Percentiles rank a stretch among this genome's conserved stretches.
phyloP scores from a whole-genome alignment of 371 early-diverging fungal species.

The Dinochytrium kinnereticum region DNA sequence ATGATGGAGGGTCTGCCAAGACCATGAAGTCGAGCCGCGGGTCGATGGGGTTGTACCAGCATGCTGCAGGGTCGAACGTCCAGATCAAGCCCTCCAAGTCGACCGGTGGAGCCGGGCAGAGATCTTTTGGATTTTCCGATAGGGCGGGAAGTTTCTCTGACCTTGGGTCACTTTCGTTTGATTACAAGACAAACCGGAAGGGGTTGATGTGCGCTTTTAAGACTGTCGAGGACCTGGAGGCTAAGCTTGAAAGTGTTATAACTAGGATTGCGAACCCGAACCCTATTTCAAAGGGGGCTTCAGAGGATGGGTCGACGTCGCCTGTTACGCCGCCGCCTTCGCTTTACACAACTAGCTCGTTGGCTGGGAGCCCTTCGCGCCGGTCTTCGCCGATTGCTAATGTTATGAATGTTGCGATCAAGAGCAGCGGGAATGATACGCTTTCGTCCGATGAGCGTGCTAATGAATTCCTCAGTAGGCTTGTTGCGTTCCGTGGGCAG shows the following conservation, averaged over 20 bases:
- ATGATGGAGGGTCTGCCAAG: not conserved
- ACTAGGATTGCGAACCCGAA: slow-evolving; percentile 55
- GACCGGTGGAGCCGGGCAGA: not conserved
- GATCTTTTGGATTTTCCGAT: not conserved
- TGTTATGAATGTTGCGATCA: slow-evolving; percentile 82
- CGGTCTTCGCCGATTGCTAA: slow-evolving; percentile 52
- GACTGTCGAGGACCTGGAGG: slow-evolving; percentile 53
- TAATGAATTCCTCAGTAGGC: slow-evolving; percentile 33
- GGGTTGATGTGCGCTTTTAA: slow-evolving; percentile 66
- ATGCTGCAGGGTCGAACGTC: not conserved
- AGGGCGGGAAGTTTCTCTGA: slow-evolving; percentile 39
- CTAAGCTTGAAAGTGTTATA: slow-evolving; percentile 53
- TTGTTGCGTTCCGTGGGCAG: slow-evolving; percentile 44
- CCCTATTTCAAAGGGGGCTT: not conserved
- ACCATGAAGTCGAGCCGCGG: not conserved
- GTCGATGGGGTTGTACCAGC: not conserved
- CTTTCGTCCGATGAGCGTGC: slow-evolving; percentile 65
- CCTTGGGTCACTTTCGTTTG: slow-evolving; percentile 28
- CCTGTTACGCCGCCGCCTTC: not conserved
- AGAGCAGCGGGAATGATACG: slow-evolving; percentile 63
- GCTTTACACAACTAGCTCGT: not conserved
- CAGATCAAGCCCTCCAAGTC: not conserved
- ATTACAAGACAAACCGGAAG: slow-evolving; percentile 54
- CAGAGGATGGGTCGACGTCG: not conserved
- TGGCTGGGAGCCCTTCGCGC: not conserved